Percentiles rank a stretch among this genome's conserved stretches.
Evolutionary conservation across 441 rosid genomes (phyloP).

Genomic region (Croton setiger): DNA sequence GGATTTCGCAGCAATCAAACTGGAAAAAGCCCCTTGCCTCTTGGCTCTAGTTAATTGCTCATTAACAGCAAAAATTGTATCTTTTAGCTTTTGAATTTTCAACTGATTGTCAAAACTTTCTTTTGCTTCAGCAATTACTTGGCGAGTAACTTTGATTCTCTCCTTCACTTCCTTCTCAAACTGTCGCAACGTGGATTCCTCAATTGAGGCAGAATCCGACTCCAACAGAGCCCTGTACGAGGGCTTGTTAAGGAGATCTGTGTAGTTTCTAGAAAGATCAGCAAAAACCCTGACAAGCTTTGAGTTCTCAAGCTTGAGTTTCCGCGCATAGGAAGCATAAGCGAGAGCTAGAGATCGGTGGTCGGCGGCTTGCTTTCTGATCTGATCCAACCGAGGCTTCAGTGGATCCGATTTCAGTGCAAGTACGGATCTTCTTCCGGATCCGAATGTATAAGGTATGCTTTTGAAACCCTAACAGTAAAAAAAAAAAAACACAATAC

Average conservation of each 20-base stretch:
- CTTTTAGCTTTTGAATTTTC: constrained; percentile 92
- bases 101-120: constrained; percentile 93
- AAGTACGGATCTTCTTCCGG: constrained; percentile 65
- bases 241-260: constrained; percentile 79
- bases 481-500: background rate
- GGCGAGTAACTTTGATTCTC: constrained; percentile 83
- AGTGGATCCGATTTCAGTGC: constrained; percentile 86
- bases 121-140: constrained; percentile 79
- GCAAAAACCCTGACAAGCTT: constrained; percentile 87
- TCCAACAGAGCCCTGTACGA: constrained; percentile 49
- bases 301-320: constrained; percentile 91
- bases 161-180: constrained; percentile 97
- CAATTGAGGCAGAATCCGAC: constrained; percentile 58
- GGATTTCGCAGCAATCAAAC: constrained; percentile 90
- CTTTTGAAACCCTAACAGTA: constrained; percentile 41
- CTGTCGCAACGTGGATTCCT: constrained; percentile 60
- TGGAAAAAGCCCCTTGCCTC: constrained; percentile 91
- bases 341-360: constrained; percentile 75
- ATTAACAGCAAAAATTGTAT: constrained; percentile 76
- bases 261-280: constrained; percentile 74
- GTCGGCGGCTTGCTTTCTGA: constrained; percentile 92
- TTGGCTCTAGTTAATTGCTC: constrained; percentile 83
- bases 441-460: constrained; percentile 43
- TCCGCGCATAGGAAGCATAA: constrained; percentile 89
- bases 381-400: constrained; percentile 84